A percentile compares a stretch with the other conserved stretches of the same genome.
These are phyloP conservation scores for Petunia hybrid DNA, from an alignment of 305 asterid species.

Conservation along the genomic window DNA sequence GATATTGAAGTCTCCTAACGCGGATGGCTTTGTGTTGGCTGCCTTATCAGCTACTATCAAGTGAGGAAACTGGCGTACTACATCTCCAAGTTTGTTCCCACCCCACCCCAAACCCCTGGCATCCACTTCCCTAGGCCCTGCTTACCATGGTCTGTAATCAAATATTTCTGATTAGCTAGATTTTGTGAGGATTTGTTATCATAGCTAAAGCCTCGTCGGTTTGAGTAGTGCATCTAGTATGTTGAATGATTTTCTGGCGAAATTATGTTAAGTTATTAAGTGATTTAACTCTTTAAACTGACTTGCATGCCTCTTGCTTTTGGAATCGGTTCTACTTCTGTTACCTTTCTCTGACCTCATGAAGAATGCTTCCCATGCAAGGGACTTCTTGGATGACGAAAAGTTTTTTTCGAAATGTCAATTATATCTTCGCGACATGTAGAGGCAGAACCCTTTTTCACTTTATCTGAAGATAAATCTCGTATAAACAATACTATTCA, in stretches of 20 bases:
- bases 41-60: not conserved
- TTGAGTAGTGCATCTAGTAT: conserved; percentile 20
- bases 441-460: too few species aligned
- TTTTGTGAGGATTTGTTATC: not conserved
- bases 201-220: not conserved
- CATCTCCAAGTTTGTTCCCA: not conserved
- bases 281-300: not conserved
- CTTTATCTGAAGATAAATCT: too few species aligned
- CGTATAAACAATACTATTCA: too few species aligned
- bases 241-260: not conserved
- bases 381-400: not conserved
- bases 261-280: conserved; percentile 1
- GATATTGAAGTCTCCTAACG: not conserved
- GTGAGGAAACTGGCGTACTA: not conserved
- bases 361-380: too few species aligned
- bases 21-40: not conserved
- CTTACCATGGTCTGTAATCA: not conserved
- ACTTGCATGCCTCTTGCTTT: too few species aligned
- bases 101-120: not conserved
- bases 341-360: not conserved
- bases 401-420: not conserved
- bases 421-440: too few species aligned
- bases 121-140: not conserved
- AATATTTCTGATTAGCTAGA: conserved; percentile 1
- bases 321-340: not conserved